Evolutionary conservation across 352 stramenopile species (phyloP), one percentile per base, ranked within the genome.

Genomic region (Phytopythium ostracodes): DNA sequence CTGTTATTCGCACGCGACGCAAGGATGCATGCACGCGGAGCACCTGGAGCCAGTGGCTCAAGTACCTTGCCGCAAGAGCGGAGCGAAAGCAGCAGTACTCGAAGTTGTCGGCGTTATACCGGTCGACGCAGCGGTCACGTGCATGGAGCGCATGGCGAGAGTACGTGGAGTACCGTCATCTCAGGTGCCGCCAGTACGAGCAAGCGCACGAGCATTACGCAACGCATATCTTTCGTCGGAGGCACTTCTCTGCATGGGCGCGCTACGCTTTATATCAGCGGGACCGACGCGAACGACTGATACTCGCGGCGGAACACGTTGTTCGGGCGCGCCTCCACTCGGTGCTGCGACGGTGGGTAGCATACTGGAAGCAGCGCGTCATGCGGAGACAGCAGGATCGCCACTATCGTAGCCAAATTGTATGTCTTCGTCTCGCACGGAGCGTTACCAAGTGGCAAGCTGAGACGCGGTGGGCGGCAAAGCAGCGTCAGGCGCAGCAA

Each of bases 131-230:
- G 51, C 58, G 29, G 29, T 11, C 14, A 5, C 62, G 55, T 36
- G 20, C 33, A 14, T 81, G 70, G 70, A 50, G 11, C 47, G 47
- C 27, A 3, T 81, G 70, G 73, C 29, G 59, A 12, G 4, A 43
- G 15, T 71, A 73, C 36, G n/a, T 77, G 3, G 20, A 29, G 14
- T n/a, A 24, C 22, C n/a, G 33, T 3, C 33, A 58, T 12, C 33
- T 46, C 33, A 58, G n/a, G 25, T 46, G 35, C 15, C 18, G 6
- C 11, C 31, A 58, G 52, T 22, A 46, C 7, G 52, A 58, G 20
- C 52, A 6, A 46, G 52, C 52, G 18, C n/a, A 35, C 12, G 33
- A 29, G 15, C 18, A 47, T 29, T 58, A 44, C 4, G 20, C 5
- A 10, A n/a, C 4, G 18, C 33, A 29, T 27, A 6, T 47, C 1